Base-by-base conservation (phyloP, 768 basidiomycete genomes). In the Clitopilus hobsonii region DNA sequence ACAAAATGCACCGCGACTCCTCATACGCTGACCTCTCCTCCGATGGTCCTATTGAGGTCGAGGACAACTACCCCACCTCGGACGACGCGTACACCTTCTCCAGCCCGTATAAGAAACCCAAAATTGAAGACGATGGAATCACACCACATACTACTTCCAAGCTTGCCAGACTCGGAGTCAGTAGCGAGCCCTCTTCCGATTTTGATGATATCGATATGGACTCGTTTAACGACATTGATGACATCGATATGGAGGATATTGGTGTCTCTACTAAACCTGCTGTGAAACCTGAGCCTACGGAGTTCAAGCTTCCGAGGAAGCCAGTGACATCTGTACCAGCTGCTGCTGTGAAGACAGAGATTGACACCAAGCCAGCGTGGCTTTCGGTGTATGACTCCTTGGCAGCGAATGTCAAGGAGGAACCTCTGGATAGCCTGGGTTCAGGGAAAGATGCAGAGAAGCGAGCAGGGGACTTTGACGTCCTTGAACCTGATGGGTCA, bases 401-500 rank as follows among this genome's bases (percentile, higher is more conserved):
- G 3, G 41, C 41, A 16, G 41, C 41, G 22, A 74, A 75, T 1
- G 84, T 90, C 23, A 74, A 79, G 11, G 68, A 79, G 3, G 77
- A 84, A 24, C 41, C 41, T 16, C 22, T 45, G 41, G 89, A 90
- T 20, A 72, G 77, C 1, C 69, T 89, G 24, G 88, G 86, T 13
- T 18, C 27, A 3, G 24, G 25, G 16, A 28, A 11, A 6, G 30
- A 22, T 1, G 60, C 74, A 3, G 58, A 65, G 47, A 72, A 78
- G 50, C 57, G 76, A 49, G 65, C 63, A 65, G 65, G 76, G 20
- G 60, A 84, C n/a, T n/a, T n/a, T 6, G 79, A 80, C 38, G 87
- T 86, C 0, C 77, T 94, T 1, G 92, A 98, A 64, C 72, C 81
- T 3, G 93, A 97, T 59, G 94, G 92, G 1, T 89, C 85, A 2